Conservation (phyloP, 768 basidiomycete species). For the Pisolithus orientalis region DNA sequence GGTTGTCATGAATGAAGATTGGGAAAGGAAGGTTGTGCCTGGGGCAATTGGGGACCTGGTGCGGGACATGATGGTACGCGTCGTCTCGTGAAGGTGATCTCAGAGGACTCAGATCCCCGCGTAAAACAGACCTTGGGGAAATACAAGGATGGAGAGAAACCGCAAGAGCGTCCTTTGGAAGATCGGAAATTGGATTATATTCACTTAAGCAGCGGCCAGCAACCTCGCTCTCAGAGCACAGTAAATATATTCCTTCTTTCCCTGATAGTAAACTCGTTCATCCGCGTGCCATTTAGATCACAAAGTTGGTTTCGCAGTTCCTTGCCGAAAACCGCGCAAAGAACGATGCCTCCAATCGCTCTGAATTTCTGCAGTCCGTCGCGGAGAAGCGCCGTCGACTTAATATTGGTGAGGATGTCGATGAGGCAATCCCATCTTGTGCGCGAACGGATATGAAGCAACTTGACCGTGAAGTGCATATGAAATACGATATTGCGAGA, state of each 20-base stretch:
- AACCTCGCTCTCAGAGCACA: constrained; percentile 49
- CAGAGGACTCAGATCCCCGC: not conserved
- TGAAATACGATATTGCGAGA: constrained; percentile 85
- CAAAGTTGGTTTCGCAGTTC: constrained; percentile 64
- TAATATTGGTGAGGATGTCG: constrained; percentile 27
- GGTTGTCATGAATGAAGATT: constrained; percentile 59
- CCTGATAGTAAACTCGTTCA: constrained; percentile 1
- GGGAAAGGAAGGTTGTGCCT: constrained; percentile 55
- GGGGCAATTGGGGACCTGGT: constrained; percentile 48
- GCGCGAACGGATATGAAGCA: constrained; percentile 69
- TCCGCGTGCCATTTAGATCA: constrained; percentile 39
- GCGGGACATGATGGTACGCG: constrained; percentile 41
- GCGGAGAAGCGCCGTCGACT: constrained; percentile 47
- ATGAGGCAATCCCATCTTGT: constrained; percentile 45
- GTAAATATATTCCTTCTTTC: constrained; percentile 35
- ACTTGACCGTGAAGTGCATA: constrained; percentile 68
- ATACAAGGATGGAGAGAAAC: constrained; percentile 22
- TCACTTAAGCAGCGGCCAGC: constrained; percentile 38
- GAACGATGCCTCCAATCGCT: constrained; percentile 71
- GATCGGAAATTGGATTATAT: constrained; percentile 64
- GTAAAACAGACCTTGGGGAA: constrained; percentile 21
- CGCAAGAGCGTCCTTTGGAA: constrained; percentile 40
- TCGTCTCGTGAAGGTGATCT: not conserved
- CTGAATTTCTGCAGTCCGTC: constrained; percentile 62
- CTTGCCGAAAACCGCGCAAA: constrained; percentile 64